phyloP scores from a whole-genome alignment of 192 early-diverging fungal genomes.

The Coemansia sp. region DNA sequence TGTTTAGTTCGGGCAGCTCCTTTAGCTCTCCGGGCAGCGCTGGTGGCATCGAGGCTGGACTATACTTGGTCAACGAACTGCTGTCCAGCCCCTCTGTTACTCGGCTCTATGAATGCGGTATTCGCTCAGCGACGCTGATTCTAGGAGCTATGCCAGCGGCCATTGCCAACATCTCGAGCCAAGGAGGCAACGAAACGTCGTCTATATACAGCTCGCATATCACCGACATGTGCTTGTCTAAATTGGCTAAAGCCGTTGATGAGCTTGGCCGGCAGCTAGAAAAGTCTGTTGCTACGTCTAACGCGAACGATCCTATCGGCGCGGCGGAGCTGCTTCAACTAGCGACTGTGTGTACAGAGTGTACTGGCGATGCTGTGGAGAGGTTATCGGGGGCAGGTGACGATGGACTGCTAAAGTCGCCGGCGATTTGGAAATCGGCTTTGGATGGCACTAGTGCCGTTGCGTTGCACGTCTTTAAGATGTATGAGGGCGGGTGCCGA shows the following conservation, averaged over 20 bases:
- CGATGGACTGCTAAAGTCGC: constrained; percentile 23
- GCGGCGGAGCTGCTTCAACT: constrained; percentile 5
- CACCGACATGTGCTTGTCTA: constrained; percentile 29
- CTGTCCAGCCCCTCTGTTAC: constrained; percentile 1
- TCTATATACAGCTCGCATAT: constrained; percentile 19
- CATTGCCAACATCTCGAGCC: constrained; percentile 31
- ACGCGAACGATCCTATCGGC: background rate
- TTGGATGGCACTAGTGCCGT: constrained; percentile 30
- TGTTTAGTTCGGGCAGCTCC: constrained; percentile 11
- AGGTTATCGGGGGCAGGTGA: constrained; percentile 17
- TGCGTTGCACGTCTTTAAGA: constrained; percentile 24
- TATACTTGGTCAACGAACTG: constrained; percentile 19
- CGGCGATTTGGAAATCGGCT: constrained; percentile 35
- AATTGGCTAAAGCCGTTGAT: constrained; percentile 17
- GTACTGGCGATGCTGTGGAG: constrained; percentile 11
- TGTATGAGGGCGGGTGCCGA: constrained; percentile 24
- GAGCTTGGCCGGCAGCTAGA: constrained; percentile 15
- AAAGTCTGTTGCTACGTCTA: background rate
- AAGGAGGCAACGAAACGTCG: constrained; percentile 11
- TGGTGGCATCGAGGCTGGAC: constrained; percentile 6
- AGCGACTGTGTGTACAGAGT: constrained; percentile 4
- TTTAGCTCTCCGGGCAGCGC: background rate
- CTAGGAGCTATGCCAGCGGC: constrained; percentile 19
- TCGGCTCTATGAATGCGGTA: constrained; percentile 22
- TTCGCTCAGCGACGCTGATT: constrained; percentile 12